Base-by-base conservation (phyloP, 257 asterid species). In the Ehretia macrophylla region DNA sequence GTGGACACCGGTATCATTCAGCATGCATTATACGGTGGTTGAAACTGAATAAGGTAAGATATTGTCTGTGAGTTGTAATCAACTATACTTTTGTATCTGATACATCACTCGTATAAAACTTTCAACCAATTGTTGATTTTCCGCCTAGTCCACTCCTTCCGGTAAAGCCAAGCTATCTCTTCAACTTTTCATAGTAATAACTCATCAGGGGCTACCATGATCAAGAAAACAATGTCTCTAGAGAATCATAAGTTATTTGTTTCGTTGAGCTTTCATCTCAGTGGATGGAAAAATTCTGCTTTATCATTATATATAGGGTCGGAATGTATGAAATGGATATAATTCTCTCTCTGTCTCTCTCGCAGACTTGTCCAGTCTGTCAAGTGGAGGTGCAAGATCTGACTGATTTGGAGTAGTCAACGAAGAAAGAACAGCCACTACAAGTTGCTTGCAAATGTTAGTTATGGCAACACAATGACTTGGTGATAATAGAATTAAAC, bases 321-420 rank as follows among this genome's bases (percentile, higher is more conserved):
- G 6, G 35, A 27, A 27, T 27, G 6, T 27, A 27, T 6, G 6
- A 1, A 27, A 27, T 1, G 35, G 6, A 42, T 63, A 4, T 68
- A 17, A 20, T 10, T 62, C 62, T 2, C 14, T 62, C 62, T 2
- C n/a, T 53, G 17, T 52, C 17, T 60, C 18, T 14, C 44, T 75
- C n/a, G 32, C 88, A 89, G 97, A 85, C 67, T 72, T 89, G 97
- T 79, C 97, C 97, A 14, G 73, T 89, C 53, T 86, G 97, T 54
- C 86, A 73, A 63, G 81, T 69, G 74, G 97, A 84, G 81, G 97
- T 89, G 68, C 65, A 61, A 69, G 94, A 76, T 42, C 1, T 77
- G 83, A n/a, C 68, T 80, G 80, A 78, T 66, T 17, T 18, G 56
- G 56, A 13, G 44, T 17, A 21, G 52, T 42, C 54, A 46, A 14